A percentile compares a stretch with the other conserved stretches of the same genome.
phyloP scores from a whole-genome alignment of 306 rosid genomes.

The Morella rubra region DNA sequence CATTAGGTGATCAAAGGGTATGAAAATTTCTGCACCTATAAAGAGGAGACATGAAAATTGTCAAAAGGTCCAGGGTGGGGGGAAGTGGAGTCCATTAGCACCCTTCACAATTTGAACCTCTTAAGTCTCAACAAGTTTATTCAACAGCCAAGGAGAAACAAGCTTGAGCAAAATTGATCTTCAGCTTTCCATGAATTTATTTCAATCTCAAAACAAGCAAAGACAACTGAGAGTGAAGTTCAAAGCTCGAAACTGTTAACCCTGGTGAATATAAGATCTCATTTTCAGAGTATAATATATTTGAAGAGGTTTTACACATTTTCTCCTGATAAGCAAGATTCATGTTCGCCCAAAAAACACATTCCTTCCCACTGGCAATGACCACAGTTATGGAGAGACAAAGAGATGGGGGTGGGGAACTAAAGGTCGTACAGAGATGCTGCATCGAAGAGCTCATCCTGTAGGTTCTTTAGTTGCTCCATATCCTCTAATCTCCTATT shows the following conservation, averaged over 20 bases:
- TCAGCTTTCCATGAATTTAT: conserved; percentile 1
- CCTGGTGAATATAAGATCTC: not conserved
- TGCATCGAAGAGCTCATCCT: conserved; percentile 76
- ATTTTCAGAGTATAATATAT: not conserved
- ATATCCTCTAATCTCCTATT: conserved; percentile 69
- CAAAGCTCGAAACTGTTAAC: not conserved
- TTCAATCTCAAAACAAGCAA: conserved; percentile 4
- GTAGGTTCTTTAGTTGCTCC: conserved; percentile 67
- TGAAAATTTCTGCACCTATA: not conserved
- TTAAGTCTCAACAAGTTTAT: not conserved
- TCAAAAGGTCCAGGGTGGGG: not conserved
- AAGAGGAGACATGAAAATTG: not conserved
- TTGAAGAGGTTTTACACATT: not conserved
- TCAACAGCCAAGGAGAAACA: not conserved
- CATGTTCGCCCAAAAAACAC: not conserved
- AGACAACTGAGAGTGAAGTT: conserved; percentile 6
- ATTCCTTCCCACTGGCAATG: not conserved
- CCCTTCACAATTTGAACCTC: not conserved
- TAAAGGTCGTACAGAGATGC: conserved; percentile 61
- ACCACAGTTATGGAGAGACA: not conserved
- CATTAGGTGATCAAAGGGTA: not conserved
- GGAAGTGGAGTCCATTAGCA: not conserved
- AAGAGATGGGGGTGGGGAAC: not conserved
- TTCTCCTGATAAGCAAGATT: not conserved
- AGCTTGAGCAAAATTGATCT: not conserved